Base-by-base conservation (phyloP, 441 rosid species). In the Bocquillonia castaneifolia region DNA sequence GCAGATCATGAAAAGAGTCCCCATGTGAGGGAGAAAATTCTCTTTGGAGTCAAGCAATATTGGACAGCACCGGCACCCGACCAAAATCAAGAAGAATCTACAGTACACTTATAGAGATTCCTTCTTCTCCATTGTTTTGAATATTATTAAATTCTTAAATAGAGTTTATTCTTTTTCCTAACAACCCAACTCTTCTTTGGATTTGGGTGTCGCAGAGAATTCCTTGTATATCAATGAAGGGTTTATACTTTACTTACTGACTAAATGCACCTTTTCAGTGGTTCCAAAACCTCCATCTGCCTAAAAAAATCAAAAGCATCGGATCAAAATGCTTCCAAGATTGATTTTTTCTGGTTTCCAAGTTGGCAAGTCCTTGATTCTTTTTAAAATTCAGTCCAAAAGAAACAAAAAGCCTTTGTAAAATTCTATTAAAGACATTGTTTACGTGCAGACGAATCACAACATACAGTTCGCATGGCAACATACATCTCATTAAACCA, bases 1-100 rank as follows among this genome's bases (percentile, higher is more conserved):
- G 76, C 74, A 26, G 85, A 88, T 63, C 89, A 88, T 72, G 91
- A 88, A 71, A 81, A 74, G 23, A 83, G 91, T 6, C 79, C 93
- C 26, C 82, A 75, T 15, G 59, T 60, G 32, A 81, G 91, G 62
- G 91, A 84, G 74, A 88, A 88, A 78, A 76, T 88, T 55, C 76
- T 88, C 14, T 83, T 84, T 65, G 89, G 86, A 4, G 83, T 78
- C 37, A 88, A 86, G 72, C 34, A 56, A 44, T 81, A 84, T 17
- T 79, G 87, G 88, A 81, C 90, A 5, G 83, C 84, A 26, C 81
- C 85, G 0, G 54, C 68, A 10, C 76, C 86, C 1, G 5, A 51
- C 29, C 72, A 71, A 31, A 66, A 67, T 3, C 63, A 45, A n/a
- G 36, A 63, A 60, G 52, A 62, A 63, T 39, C 76, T 29, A 42